Conservation (phyloP, 1,139 yeast species). For the Geotrichum citri-aurantii region DNA sequence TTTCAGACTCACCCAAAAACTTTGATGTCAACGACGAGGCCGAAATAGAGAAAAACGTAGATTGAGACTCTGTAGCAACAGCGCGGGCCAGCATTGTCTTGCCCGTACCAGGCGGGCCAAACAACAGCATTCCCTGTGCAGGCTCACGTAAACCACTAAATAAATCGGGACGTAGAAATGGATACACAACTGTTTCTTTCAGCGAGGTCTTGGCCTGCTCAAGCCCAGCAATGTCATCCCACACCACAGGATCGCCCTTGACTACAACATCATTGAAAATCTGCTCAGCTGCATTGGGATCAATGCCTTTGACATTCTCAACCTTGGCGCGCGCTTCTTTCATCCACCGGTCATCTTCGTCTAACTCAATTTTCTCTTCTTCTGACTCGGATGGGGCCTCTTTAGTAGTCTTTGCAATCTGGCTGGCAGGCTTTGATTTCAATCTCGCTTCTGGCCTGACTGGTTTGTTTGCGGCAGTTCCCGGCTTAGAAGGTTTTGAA, state of each 20-base stretch:
- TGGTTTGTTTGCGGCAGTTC: not conserved
- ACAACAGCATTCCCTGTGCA: slow-evolving; percentile 88
- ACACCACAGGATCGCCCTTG: slow-evolving; percentile 89
- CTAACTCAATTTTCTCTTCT: slow-evolving; percentile 20
- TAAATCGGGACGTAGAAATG: slow-evolving; percentile 87
- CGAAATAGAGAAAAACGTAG: slow-evolving; percentile 88
- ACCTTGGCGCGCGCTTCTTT: slow-evolving; percentile 14
- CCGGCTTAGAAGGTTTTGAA: not conserved
- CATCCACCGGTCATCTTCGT: slow-evolving; percentile 28
- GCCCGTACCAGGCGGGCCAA: slow-evolving; percentile 99
- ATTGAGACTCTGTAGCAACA: slow-evolving; percentile 94
- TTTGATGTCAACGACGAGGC: slow-evolving; percentile 91
- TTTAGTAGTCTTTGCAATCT: not conserved
- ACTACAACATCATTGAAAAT: slow-evolving; percentile 88
- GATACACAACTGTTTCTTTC: slow-evolving; percentile 95
- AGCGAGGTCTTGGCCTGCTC: slow-evolving; percentile 84
- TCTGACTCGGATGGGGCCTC: not conserved
- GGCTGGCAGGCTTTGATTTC: not conserved
- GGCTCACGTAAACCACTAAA: slow-evolving; percentile 92
- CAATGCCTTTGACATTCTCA: slow-evolving; percentile 16
- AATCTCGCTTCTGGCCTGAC: not conserved
- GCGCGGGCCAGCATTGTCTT: slow-evolving; percentile 97
- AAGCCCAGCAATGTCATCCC: slow-evolving; percentile 96
- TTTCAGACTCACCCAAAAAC: slow-evolving; percentile 84
- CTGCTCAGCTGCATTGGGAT: slow-evolving; percentile 61